phyloP scores from a whole-genome alignment of 108 stramenopile species.

The Pseudonitzschia multistriata region DNA sequence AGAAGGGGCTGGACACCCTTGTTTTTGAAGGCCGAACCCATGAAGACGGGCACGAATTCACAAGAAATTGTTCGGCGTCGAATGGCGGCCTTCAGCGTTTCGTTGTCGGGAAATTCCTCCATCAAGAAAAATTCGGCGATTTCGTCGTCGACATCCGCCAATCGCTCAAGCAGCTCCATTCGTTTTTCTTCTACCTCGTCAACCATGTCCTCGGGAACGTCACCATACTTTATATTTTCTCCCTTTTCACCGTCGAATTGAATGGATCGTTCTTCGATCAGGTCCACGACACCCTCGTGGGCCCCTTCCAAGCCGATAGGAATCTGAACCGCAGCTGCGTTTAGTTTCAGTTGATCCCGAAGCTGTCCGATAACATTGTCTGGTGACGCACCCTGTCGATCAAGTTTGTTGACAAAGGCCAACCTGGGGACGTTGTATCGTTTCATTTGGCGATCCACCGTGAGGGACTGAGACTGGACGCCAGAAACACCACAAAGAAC shows the following conservation, averaged over 20 bases:
- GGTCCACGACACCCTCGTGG: conserved; percentile 94
- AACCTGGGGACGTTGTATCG: conserved; percentile 98
- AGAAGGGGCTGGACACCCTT: conserved; percentile 97
- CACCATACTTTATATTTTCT: conserved; percentile 74
- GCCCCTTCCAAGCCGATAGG: conserved; percentile 94
- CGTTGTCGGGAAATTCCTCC: conserved; percentile 89
- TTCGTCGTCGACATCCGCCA: conserved; percentile 97
- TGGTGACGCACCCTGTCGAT: conserved; percentile 95
- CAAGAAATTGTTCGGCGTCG: conserved; percentile 86
- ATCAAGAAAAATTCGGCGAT: conserved; percentile 95
- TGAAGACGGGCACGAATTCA: conserved; percentile 97
- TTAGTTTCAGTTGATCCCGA: conserved; percentile 86
- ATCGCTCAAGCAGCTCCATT: conserved; percentile 84
- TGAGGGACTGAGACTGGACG: conserved; percentile 97
- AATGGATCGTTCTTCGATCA: conserved; percentile 72
- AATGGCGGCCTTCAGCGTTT: conserved; percentile 87
- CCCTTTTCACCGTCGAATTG: conserved; percentile 91
- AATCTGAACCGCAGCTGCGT: conserved; percentile 95
- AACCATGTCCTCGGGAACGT: conserved; percentile 79
- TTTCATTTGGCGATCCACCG: conserved; percentile 99
- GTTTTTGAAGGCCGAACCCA: conserved; percentile 99
- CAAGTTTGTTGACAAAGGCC: conserved; percentile 99
- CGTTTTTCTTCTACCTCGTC: conserved; percentile 78
- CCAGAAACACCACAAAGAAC: conserved; percentile 98
- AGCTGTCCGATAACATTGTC: conserved; percentile 85